A percentile compares a stretch with the other conserved stretches of the same genome.
Evolutionary conservation across 163 green algal genomes (phyloP).

Genomic region (Chlamydomonas reinhardtii): DNA sequence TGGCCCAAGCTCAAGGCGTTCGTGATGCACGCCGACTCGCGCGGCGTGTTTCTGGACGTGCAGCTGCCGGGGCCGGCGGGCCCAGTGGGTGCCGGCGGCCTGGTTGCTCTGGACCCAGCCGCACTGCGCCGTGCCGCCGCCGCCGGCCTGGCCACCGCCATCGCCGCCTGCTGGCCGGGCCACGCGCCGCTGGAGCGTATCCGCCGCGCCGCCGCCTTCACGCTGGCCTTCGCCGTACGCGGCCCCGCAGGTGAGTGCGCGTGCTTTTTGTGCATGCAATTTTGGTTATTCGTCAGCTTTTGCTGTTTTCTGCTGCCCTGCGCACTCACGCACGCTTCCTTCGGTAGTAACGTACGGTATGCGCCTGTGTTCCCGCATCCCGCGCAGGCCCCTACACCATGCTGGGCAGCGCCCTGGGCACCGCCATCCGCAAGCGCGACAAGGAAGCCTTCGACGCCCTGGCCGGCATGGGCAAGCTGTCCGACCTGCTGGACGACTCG

Average conservation of each 20-base stretch:
- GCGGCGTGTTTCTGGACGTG: constrained; percentile 21
- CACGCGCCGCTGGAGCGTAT: constrained; percentile 43
- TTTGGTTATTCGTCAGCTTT: no score
- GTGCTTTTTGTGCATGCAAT: no score
- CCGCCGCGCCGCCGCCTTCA: constrained; percentile 36
- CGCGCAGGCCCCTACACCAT: constrained; percentile 35
- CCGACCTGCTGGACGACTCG: constrained; percentile 26
- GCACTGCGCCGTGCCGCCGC: constrained; percentile 32
- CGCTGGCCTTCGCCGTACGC: constrained; percentile 24
- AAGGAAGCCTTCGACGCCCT: constrained; percentile 47
- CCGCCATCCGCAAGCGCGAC: constrained; percentile 39
- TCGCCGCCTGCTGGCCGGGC: constrained; percentile 24
- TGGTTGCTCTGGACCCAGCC: constrained; percentile 5
- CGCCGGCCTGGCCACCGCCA: constrained; percentile 23
- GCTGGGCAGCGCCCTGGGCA: constrained; percentile 43
- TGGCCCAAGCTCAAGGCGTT: constrained; percentile 48
- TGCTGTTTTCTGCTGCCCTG: no score
- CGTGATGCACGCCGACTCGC: constrained; percentile 33
- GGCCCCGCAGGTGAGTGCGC: constrained; percentile 25
- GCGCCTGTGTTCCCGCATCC: no score
- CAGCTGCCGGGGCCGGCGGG: constrained; percentile 3
- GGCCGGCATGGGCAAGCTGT: constrained; percentile 34
- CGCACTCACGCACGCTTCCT: no score
- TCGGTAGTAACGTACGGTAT: no score
- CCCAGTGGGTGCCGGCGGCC: background rate